A percentile compares a stretch with the other conserved stretches of the same genome.
phyloP scores from a whole-genome alignment of 352 stramenopile species.

The Phytopythium vexans region DNA sequence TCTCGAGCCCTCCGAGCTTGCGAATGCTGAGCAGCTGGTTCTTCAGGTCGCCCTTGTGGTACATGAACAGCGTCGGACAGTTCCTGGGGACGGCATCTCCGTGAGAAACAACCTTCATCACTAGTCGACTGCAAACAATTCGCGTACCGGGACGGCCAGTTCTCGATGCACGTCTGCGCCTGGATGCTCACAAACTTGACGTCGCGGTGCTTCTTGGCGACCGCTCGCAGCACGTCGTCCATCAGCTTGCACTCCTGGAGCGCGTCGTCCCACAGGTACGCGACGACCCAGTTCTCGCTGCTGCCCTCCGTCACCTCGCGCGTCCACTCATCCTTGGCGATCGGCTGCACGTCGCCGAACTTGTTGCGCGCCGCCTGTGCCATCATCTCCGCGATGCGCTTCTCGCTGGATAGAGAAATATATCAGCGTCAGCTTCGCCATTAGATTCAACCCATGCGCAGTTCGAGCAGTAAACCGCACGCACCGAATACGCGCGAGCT shows the following conservation, averaged over 20 bases:
- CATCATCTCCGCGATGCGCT: slow-evolving; percentile 88
- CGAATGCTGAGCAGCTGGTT: slow-evolving; percentile 88
- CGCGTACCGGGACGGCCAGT: slow-evolving; percentile 76
- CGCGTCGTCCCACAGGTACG: slow-evolving; percentile 87
- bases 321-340: slow-evolving; percentile 92
- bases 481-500: slow-evolving; percentile 67
- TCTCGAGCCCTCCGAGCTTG: slow-evolving; percentile 85
- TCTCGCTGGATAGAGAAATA: slow-evolving; percentile 37
- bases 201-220: slow-evolving; percentile 85
- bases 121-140: background rate
- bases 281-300: slow-evolving; percentile 86
- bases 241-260: slow-evolving; percentile 91
- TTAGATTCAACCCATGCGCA: background rate
- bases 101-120: background rate
- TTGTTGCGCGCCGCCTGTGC: slow-evolving; percentile 74
- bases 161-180: slow-evolving; percentile 88
- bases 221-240: slow-evolving; percentile 79
- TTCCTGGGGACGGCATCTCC: slow-evolving; percentile 39
- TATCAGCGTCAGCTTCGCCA: background rate
- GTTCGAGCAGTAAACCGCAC: background rate
- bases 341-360: slow-evolving; percentile 88
- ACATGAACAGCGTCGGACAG: slow-evolving; percentile 93
- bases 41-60: slow-evolving; percentile 85
- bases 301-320: slow-evolving; percentile 90
- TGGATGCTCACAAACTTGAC: slow-evolving; percentile 95